A percentile compares a stretch with the other conserved stretches of the same genome.
phyloP scores from a whole-genome alignment of 2,329 filamentous ascomycete genomes.

The Aschersonia sp. region DNA sequence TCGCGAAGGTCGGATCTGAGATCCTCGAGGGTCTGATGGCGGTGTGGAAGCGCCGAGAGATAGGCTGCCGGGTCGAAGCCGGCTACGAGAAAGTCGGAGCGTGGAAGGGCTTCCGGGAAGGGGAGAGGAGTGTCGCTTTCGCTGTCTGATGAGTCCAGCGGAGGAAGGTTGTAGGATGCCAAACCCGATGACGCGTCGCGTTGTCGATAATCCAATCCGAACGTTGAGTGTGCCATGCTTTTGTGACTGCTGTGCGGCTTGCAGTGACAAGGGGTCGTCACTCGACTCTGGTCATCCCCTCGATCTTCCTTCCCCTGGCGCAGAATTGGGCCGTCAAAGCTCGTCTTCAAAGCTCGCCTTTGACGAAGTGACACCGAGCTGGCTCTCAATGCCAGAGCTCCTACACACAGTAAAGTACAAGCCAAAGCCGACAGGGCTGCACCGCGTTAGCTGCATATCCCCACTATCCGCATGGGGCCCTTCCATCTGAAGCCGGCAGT shows the following conservation, averaged over 20 bases:
- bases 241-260: background rate
- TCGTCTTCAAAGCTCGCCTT: too few relatives aligned
- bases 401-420: too few relatives aligned
- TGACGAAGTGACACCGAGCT: too few relatives aligned
- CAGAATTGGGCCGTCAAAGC: background rate
- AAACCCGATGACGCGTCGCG: slow-evolving; percentile 6
- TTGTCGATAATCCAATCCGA: slow-evolving; percentile 1
- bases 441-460: slow-evolving; percentile 7
- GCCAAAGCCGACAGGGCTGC: background rate
- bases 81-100: slow-evolving; percentile 64
- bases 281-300: background rate
- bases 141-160: slow-evolving; percentile 10
- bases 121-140: slow-evolving; percentile 62
- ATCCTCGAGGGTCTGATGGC: slow-evolving; percentile 93
- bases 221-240: slow-evolving; percentile 3
- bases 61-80: slow-evolving; percentile 71
- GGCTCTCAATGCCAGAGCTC: too few relatives aligned
- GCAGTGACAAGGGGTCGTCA: background rate
- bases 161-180: slow-evolving; percentile 3
- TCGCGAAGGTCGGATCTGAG: slow-evolving; percentile 74
- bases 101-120: slow-evolving; percentile 73
- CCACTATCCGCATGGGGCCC: slow-evolving; percentile 7
- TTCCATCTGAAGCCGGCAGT: too few relatives aligned
- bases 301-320: background rate
- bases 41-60: slow-evolving; percentile 64